Conservation (phyloP, 2,329 filamentous ascomycete genomes). For the Bertia moriformis region DNA sequence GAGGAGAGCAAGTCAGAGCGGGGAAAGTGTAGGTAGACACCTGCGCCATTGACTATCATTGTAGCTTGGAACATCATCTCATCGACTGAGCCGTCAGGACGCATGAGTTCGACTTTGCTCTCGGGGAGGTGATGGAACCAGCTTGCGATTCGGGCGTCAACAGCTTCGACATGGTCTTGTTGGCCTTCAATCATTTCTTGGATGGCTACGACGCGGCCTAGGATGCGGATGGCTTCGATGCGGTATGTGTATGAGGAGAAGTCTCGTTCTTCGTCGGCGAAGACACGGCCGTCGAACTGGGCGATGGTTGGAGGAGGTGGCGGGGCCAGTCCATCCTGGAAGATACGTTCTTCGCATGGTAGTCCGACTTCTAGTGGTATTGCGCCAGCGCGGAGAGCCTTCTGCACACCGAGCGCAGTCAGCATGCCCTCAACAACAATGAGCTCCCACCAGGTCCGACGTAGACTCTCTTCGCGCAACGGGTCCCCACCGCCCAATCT, state of each 20-base stretch:
- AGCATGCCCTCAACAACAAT: conserved; percentile 43
- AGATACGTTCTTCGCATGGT: conserved; percentile 38
- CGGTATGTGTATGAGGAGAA: conserved; percentile 48
- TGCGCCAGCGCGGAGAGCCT: conserved; percentile 24
- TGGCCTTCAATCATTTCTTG: conserved; percentile 20
- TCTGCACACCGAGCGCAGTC: conserved; percentile 29
- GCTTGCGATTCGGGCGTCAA: conserved; percentile 35
- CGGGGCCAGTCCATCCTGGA: conserved; percentile 19
- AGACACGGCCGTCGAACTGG: conserved; percentile 36
- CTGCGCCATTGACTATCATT: conserved; percentile 38
- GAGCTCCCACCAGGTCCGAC: conserved; percentile 53
- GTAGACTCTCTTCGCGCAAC: conserved; percentile 32
- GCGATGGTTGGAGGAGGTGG: background rate
- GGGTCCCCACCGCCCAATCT: conserved; percentile 26
- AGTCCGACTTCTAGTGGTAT: conserved; percentile 21
- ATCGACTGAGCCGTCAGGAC: conserved; percentile 37
- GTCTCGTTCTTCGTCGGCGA: conserved; percentile 29
- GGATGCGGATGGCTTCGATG: conserved; percentile 43
- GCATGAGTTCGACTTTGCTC: conserved; percentile 35
- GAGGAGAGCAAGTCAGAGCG: conserved; percentile 23
- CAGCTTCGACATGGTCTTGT: conserved; percentile 37
- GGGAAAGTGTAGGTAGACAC: conserved; percentile 17
- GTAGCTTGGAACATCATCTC: conserved; percentile 49
- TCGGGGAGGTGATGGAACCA: conserved; percentile 43
- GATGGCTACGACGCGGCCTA: conserved; percentile 34